Evolutionary conservation across 768 basidiomycete species (phyloP).

Genomic region (Naganishia antarctica): DNA sequence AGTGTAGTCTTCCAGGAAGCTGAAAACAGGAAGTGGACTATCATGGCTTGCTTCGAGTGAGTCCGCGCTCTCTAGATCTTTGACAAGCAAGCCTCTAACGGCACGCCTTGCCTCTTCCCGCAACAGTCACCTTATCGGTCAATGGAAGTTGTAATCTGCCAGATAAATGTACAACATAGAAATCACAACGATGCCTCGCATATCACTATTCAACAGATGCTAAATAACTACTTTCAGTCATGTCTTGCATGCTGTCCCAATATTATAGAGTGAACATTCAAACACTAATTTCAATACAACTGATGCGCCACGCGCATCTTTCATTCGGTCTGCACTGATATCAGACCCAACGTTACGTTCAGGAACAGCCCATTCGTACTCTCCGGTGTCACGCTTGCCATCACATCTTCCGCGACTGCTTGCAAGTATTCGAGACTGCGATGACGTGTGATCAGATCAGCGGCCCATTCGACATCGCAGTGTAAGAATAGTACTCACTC

Average conservation of each 20-base stretch:
- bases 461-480: not conserved
- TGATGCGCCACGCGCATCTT: not conserved
- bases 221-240: not conserved
- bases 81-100: not conserved
- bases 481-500: not conserved
- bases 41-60: constrained; percentile 59
- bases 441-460: not conserved
- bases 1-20: constrained; percentile 89
- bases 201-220: not conserved
- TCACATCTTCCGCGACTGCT: constrained; percentile 15
- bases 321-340: constrained; percentile 19
- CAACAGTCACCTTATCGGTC: constrained; percentile 21
- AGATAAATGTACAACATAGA: not conserved
- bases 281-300: not conserved
- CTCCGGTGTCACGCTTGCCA: constrained; percentile 20
- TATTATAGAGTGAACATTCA: not conserved
- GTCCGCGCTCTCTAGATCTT: not conserved
- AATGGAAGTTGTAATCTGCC: constrained; percentile 17
- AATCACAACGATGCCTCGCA: not conserved
- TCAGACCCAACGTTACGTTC: constrained; percentile 2
- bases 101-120: not conserved
- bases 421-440: constrained; percentile 10
- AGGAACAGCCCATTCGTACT: constrained; percentile 14
- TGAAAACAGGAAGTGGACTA: constrained; percentile 97
- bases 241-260: not conserved